phyloP scores from a whole-genome alignment of 1,284 basidiomycete genomes.

The Austroboletus niveus region DNA sequence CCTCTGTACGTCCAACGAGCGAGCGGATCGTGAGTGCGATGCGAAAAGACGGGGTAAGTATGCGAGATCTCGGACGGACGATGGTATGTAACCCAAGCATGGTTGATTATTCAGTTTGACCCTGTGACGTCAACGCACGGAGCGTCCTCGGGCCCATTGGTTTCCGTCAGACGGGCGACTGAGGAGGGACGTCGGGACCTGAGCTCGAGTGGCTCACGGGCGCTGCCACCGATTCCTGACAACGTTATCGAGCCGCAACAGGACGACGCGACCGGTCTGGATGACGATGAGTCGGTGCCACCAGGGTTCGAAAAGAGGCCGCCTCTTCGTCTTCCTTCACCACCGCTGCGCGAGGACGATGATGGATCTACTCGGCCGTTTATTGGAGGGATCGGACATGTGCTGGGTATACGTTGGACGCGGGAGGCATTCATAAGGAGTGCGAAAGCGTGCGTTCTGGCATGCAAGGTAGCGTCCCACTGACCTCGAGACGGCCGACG shows the following conservation, averaged over 20 bases:
- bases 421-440: conserved; percentile 27
- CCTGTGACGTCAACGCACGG: conserved; percentile 11
- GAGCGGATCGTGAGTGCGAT: conserved; percentile 68
- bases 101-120: conserved; percentile 19
- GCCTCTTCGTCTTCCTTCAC: conserved; percentile 15
- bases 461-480: conserved; percentile 44
- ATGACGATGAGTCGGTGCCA: not conserved
- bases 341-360: conserved; percentile 1
- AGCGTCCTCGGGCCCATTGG: conserved; percentile 17
- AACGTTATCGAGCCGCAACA: conserved; percentile 1
- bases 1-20: conserved; percentile 63
- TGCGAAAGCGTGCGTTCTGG: conserved; percentile 42
- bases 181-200: conserved; percentile 10
- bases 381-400: conserved; percentile 12
- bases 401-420: conserved; percentile 11
- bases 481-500: not conserved
- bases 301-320: conserved; percentile 14
- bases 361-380: not conserved
- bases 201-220: conserved; percentile 9
- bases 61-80: not conserved
- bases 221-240: conserved; percentile 20
- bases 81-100: not conserved
- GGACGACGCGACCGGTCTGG: conserved; percentile 1
- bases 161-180: conserved; percentile 22
- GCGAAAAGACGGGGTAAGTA: conserved; percentile 61